Conservation (phyloP, 192 early-diverging fungal species). For the Entomortierella parvispora region DNA sequence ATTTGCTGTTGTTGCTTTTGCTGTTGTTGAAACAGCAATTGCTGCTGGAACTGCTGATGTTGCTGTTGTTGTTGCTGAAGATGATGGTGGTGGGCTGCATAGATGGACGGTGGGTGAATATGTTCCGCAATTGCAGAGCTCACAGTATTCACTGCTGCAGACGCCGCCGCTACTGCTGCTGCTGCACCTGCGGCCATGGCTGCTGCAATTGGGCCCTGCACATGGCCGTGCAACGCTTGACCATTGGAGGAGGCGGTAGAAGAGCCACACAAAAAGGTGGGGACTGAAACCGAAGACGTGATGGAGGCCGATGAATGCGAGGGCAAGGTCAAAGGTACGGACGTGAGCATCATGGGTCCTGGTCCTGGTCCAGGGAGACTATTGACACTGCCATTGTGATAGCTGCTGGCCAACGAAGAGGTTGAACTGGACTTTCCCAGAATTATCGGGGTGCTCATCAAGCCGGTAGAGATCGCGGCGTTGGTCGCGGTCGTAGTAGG, state of each 20-base stretch:
- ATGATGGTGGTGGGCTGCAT: conserved; percentile 11
- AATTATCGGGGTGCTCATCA: not conserved
- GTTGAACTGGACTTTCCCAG: conserved; percentile 21
- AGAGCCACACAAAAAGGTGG: not conserved
- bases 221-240: not conserved
- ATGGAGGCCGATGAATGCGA: not conserved
- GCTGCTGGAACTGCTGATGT: not conserved
- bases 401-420: conserved; percentile 20
- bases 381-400: not conserved
- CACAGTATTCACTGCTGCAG: conserved; percentile 32
- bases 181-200: conserved; percentile 41
- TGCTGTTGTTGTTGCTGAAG: conserved; percentile 5
- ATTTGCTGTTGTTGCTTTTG: conserved; percentile 5
- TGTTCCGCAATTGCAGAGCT: conserved; percentile 39
- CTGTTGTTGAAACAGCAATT: not conserved
- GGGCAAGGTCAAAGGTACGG: not conserved
- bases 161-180: conserved; percentile 27
- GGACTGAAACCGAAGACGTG: not conserved
- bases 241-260: not conserved
- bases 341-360: conserved; percentile 8
- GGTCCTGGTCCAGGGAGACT: not conserved
- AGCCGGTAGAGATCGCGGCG: not conserved
- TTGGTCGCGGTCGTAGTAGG: not conserved
- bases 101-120: conserved; percentile 22
- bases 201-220: conserved; percentile 21